These are phyloP conservation scores for Botrytis pseudocinerea DNA, from an alignment of 2,329 filamentous ascomycete genomes.

Conservation along the genomic window DNA sequence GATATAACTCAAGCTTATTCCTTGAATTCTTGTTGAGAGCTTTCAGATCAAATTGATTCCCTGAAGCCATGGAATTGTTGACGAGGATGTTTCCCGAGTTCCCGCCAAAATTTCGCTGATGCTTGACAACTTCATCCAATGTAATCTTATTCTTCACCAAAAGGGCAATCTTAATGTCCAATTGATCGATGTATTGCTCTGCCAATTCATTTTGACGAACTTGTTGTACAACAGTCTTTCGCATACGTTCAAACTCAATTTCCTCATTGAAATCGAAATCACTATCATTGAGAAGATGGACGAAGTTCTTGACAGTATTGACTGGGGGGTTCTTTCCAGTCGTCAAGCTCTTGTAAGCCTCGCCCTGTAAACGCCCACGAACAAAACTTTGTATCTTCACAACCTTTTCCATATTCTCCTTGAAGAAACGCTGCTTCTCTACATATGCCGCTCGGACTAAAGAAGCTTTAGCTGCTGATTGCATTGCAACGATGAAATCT, in stretches of 20 bases:
- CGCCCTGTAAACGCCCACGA: slow-evolving; percentile 89
- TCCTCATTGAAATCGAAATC: slow-evolving; percentile 99
- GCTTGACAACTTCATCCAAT: slow-evolving; percentile 92
- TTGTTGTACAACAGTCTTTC: slow-evolving; percentile 95
- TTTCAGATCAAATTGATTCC: slow-evolving; percentile 94
- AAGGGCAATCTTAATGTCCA: slow-evolving; percentile 98
- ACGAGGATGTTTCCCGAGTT: slow-evolving; percentile 81
- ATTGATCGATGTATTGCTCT: slow-evolving; percentile 96
- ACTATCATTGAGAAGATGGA: slow-evolving; percentile 95
- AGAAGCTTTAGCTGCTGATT: slow-evolving; percentile 71
- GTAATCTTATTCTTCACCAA: slow-evolving; percentile 99
- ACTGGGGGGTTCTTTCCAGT: slow-evolving; percentile 96
- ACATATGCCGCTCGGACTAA: slow-evolving; percentile 73
- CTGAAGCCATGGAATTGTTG: slow-evolving; percentile 83
- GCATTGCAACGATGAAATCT: slow-evolving; percentile 70
- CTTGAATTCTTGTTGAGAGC: slow-evolving; percentile 95
- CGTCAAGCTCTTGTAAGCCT: slow-evolving; percentile 96
- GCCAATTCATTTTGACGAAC: slow-evolving; percentile 96
- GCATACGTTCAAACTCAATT: slow-evolving; percentile 90
- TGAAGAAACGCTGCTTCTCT: slow-evolving; percentile 86
- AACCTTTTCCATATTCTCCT: slow-evolving; percentile 97
- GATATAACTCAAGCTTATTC: slow-evolving; percentile 93
- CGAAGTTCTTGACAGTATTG: slow-evolving; percentile 95
- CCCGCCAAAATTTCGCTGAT: slow-evolving; percentile 94
- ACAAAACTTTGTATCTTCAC: slow-evolving; percentile 98